Percentiles rank a stretch among this genome's conserved stretches.
phyloP scores from a whole-genome alignment of 2,329 filamentous ascomycete genomes.

The Aspergillus sp. region DNA sequence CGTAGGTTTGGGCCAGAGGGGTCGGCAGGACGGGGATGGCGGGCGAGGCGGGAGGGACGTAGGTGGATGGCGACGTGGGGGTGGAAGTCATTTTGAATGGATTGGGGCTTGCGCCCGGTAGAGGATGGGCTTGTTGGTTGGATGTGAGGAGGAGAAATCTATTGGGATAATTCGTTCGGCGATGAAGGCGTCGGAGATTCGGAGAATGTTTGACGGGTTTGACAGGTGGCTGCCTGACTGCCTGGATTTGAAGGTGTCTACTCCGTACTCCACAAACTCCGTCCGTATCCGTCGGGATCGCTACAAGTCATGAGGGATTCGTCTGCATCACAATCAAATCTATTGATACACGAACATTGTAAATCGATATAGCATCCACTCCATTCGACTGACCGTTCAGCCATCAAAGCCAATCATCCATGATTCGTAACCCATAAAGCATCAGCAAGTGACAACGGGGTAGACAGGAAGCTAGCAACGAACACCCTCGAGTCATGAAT shows the following conservation, averaged over 20 bases:
- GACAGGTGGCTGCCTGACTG: neutral
- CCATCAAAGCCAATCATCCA: constrained; percentile 8
- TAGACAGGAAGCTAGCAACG: neutral
- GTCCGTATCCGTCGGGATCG: too few species aligned
- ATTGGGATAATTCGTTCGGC: neutral
- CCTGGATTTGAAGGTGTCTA: neutral
- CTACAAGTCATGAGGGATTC: too few species aligned
- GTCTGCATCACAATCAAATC: constrained; percentile 1
- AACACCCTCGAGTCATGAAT: neutral
- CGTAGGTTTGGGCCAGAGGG: constrained; percentile 54
- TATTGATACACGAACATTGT: constrained; percentile 15
- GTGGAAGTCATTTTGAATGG: constrained; percentile 7
- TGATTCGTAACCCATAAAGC: constrained; percentile 15
- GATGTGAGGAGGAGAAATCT: neutral
- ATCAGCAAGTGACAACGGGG: constrained; percentile 6
- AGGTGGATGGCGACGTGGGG: constrained; percentile 10
- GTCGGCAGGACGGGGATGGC: constrained; percentile 51
- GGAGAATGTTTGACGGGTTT: neutral
- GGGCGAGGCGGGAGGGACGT: constrained; percentile 28
- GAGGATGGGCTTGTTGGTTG: neutral
- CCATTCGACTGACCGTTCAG: neutral
- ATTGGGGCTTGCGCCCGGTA: constrained; percentile 1
- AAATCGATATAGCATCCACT: constrained; percentile 5
- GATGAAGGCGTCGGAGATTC: neutral
- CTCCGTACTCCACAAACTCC: neutral